Percentiles rank a stretch among this genome's conserved stretches.
phyloP scores from a whole-genome alignment of 495 filamentous ascomycete genomes.

The Neurospora discreta region DNA sequence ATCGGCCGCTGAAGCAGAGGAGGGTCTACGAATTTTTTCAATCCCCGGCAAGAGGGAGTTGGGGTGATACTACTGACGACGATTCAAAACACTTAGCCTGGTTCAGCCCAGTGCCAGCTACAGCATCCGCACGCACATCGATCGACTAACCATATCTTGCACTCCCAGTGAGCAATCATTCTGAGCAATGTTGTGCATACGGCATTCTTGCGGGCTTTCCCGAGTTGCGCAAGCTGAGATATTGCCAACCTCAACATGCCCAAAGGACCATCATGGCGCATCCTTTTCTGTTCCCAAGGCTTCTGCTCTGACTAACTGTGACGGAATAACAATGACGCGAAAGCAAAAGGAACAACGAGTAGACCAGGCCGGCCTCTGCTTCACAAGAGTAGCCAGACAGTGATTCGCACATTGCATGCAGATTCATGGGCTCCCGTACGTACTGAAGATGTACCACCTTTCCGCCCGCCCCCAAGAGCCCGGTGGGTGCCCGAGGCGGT shows the following conservation, averaged over 20 bases:
- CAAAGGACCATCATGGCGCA: not conserved
- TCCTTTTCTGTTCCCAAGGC: not conserved
- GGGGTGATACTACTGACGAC: not conserved
- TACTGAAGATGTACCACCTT: not conserved
- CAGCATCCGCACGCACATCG: not conserved
- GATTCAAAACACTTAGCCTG: not conserved
- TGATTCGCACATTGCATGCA: not conserved
- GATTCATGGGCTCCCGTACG: not conserved
- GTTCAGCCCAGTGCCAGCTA: not conserved
- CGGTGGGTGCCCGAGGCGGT: not conserved
- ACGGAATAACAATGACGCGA: not conserved
- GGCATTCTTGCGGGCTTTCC: not conserved
- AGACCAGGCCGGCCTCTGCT: not conserved
- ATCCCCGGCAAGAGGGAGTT: not conserved
- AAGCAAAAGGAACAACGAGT: not conserved
- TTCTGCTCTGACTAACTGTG: not conserved
- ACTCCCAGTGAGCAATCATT: not conserved
- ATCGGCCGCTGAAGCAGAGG: not conserved
- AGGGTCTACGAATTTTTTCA: not conserved
- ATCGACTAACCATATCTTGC: not conserved
- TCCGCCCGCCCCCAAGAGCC: not conserved
- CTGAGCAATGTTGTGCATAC: not conserved
- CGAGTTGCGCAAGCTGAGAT: not conserved
- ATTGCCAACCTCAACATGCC: not conserved
- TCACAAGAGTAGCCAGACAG: not conserved